These are phyloP conservation scores for Trichosporon sp. DNA, from an alignment of 1,284 basidiomycete species.

Conservation along the genomic window DNA sequence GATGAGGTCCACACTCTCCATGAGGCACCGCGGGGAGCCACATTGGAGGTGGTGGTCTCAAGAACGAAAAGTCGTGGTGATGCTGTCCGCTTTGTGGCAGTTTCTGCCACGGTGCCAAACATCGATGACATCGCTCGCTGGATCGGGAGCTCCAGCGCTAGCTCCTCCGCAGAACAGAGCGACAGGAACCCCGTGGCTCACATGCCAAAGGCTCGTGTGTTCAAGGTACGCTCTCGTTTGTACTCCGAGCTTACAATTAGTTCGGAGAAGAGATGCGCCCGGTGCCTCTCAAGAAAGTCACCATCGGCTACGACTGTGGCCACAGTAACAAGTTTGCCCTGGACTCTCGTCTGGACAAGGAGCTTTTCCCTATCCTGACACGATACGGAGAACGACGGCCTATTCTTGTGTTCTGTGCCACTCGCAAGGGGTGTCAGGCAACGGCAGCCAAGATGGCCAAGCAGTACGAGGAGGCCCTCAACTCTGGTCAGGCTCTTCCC, in stretches of 20 bases:
- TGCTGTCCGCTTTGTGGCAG: constrained; percentile 72
- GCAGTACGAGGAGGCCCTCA: constrained; percentile 60
- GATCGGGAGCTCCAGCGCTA: constrained; percentile 56
- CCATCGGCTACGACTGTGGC: constrained; percentile 59
- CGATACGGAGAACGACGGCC: constrained; percentile 70
- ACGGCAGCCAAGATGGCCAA: constrained; percentile 72
- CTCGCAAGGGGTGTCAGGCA: constrained; percentile 64
- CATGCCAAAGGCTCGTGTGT: constrained; percentile 60
- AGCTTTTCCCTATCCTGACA: constrained; percentile 65
- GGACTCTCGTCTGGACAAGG: constrained; percentile 65
- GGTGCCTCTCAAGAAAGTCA: constrained; percentile 68
- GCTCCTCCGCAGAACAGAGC: neutral
- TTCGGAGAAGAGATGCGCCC: constrained; percentile 89
- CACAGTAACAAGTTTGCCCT: constrained; percentile 84
- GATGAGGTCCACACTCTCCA: constrained; percentile 95
- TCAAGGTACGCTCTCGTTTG: constrained; percentile 57
- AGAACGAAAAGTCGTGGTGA: constrained; percentile 68
- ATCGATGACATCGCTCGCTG: constrained; percentile 82
- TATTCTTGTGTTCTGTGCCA: constrained; percentile 77
- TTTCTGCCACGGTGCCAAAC: constrained; percentile 93
- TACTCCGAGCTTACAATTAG: constrained; percentile 53
- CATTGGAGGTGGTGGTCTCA: constrained; percentile 85
- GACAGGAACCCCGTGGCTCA: constrained; percentile 12
- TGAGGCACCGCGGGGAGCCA: constrained; percentile 73
- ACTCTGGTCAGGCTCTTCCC: constrained; percentile 57